Evolutionary conservation across 768 basidiomycete genomes (phyloP), one percentile per base, ranked within the genome.

Genomic region (Ramaria rubella): DNA sequence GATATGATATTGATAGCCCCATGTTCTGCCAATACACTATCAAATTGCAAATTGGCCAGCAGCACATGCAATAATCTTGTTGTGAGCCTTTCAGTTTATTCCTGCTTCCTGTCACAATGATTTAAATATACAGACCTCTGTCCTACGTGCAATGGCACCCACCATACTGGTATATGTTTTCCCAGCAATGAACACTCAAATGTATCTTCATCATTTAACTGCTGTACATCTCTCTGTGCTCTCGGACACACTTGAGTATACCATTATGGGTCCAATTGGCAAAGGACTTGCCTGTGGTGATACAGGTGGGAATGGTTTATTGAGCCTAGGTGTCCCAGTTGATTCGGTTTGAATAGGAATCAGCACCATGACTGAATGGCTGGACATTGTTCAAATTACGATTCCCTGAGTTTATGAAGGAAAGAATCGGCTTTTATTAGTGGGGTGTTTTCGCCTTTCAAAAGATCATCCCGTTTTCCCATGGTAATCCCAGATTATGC

Each of bases 181-280:
- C 66, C 95, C 95, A 1, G 96, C 95, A 0, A 99, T 98, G 95
- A 99, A 99, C 69, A 98, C 96, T 3, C 75, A 90, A 61, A 99
- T 99, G 95, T 98, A 90, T 66, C 83, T 89, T 58, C 94, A 98
- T 67, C 93, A 93, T 19, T 77, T 98, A 43, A 97, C 94, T 0
- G 79, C 81, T 1, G 81, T 87, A 60, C 96, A 99, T 65, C 70
- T 98, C 42, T 78, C 82, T 21, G 65, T 87, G 38, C 78, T 95
- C 4, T 76, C 75, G 24, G 87, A 94, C 1, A 77, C 88, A 40
- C 77, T 96, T 9, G 77, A 79, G 14, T 99, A 98, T 66, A 72
- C 80, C 23, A 77, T 98, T 15, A 76, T 87, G 5, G 94, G 94
- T 0, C 95, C 95, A n/a, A n/a, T n/a, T n/a, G n/a, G n/a, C n/a